phyloP scores from a whole-genome alignment of 176 grass and related monocot species.

The Rhynchospora breviuscula region DNA sequence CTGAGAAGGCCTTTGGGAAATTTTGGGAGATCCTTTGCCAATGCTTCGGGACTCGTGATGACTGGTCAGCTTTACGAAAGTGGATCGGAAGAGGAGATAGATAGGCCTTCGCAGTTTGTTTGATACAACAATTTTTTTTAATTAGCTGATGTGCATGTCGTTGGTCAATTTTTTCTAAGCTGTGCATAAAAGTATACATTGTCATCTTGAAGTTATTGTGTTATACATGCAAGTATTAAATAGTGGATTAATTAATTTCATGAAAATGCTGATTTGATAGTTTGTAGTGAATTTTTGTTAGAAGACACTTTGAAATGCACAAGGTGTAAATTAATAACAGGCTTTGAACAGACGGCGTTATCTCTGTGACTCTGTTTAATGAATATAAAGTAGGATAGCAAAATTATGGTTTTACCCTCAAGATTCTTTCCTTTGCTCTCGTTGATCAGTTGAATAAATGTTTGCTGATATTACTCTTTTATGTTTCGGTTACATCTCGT shows the following conservation, averaged over 20 bases:
- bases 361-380: no score
- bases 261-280: background rate
- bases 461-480: no score
- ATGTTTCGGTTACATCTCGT: no score
- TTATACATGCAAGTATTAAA: background rate
- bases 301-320: background rate
- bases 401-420: no score
- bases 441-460: no score
- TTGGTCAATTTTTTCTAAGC: background rate
- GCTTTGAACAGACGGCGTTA: no score
- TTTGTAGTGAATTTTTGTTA: background rate
- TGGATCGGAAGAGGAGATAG: background rate
- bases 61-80: background rate
- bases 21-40: background rate
- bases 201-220: background rate
- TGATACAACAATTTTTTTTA: background rate
- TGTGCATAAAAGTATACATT: background rate
- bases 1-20: background rate
- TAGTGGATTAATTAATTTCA: background rate
- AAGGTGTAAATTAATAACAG: background rate
- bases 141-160: background rate
- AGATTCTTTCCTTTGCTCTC: no score
- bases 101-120: background rate
- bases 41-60: background rate
- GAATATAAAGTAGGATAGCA: no score